Conservation (phyloP, 306 rosid genomes). For the Cucurbita ficifolia region DNA sequence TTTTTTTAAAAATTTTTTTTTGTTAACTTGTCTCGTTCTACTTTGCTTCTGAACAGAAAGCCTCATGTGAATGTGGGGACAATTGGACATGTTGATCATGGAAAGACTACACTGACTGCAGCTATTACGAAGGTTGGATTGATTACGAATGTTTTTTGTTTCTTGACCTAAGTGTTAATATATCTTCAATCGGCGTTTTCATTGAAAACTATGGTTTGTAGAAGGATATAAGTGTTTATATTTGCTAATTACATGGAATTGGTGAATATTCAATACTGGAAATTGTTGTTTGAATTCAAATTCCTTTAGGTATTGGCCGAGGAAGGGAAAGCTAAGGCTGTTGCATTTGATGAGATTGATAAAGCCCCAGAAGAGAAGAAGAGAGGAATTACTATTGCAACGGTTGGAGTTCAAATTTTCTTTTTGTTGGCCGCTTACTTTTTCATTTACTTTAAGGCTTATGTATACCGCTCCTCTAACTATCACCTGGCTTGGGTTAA, state of each 20-base stretch:
- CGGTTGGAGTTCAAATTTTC: conserved; percentile 30
- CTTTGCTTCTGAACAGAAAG: conserved; percentile 36
- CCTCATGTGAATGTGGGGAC: conserved; percentile 95
- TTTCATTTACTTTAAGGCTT: background rate
- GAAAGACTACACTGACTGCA: conserved; percentile 90
- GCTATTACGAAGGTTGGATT: conserved; percentile 81
- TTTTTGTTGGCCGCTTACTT: background rate
- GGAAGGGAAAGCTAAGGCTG: conserved; percentile 89
- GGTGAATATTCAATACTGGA: background rate
- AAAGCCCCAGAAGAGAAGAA: conserved; percentile 96
- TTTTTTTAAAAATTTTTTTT: background rate
- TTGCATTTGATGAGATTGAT: conserved; percentile 84
- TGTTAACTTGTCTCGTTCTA: background rate
- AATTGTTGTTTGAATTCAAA: background rate
- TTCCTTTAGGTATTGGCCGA: conserved; percentile 55
- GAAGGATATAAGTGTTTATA: background rate
- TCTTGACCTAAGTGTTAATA: background rate
- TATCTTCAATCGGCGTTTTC: background rate
- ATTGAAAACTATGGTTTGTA: background rate
- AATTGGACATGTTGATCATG: conserved; percentile 93
- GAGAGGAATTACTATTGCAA: conserved; percentile 92
- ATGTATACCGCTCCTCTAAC: background rate
- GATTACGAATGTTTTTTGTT: conserved; percentile 5
- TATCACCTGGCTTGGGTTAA: background rate
- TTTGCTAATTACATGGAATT: background rate